Evolutionary conservation across 768 basidiomycete species (phyloP).

Genomic region (Tephrocybe sp.): DNA sequence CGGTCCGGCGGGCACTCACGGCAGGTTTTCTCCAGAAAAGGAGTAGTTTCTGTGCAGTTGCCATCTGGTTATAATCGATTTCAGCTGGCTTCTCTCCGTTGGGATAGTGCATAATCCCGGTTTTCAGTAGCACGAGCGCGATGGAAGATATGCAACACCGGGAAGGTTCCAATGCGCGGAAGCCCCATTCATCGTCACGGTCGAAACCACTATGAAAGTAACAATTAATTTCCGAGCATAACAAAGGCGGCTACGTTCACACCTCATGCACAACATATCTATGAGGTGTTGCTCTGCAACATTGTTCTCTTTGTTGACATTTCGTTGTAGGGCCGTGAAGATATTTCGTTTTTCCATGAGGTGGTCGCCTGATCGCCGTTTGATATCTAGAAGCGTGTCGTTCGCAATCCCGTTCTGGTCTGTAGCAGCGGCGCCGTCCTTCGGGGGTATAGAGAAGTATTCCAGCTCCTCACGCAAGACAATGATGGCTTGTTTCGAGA

Average conservation of each 20-base stretch:
- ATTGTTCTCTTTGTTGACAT: constrained; percentile 99
- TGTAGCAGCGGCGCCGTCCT: constrained; percentile 57
- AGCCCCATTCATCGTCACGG: constrained; percentile 98
- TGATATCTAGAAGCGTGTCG: constrained; percentile 73
- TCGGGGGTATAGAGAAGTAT: constrained; percentile 94
- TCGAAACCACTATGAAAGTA: constrained; percentile 77
- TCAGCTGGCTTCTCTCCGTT: constrained; percentile 71
- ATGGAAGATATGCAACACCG: constrained; percentile 98
- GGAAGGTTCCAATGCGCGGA: constrained; percentile 91
- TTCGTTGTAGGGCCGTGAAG: constrained; percentile 96
- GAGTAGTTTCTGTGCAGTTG: constrained; percentile 94
- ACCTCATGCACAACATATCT: constrained; percentile 99
- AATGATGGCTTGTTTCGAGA: constrained; percentile 97
- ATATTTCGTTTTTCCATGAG: constrained; percentile 90
- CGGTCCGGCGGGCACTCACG: constrained; percentile 51
- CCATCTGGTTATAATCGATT: constrained; percentile 91
- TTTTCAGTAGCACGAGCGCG: constrained; percentile 95
- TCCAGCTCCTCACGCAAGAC: constrained; percentile 97
- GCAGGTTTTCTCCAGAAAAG: constrained; percentile 99
- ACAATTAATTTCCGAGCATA: background rate
- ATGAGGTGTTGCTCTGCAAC: constrained; percentile 98
- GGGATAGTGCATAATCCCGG: constrained; percentile 83
- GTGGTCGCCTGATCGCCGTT: constrained; percentile 83
- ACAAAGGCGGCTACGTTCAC: constrained; percentile 14
- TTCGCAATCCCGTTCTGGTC: constrained; percentile 83